Conservation (phyloP, 441 rosid genomes). For the Croton laevigatus region DNA sequence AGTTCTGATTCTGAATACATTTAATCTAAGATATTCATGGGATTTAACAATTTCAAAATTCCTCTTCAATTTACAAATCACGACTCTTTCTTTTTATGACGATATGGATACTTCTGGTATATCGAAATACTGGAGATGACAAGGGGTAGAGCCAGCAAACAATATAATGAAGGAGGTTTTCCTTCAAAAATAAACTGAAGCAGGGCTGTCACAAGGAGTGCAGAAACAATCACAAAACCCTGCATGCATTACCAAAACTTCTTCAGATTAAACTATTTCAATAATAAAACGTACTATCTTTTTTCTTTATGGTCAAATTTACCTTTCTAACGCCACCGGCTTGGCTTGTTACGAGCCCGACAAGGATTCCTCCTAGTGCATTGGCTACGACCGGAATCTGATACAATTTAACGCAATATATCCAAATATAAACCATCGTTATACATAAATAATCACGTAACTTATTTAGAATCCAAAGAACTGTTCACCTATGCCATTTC, state of each 20-base stretch:
- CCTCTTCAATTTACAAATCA: conserved; percentile 16
- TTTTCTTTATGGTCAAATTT: conserved; percentile 11
- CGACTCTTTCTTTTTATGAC: conserved; percentile 65
- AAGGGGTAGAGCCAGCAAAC: conserved; percentile 77
- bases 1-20: neutral
- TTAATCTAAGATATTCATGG: conserved; percentile 4
- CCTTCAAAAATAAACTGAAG: conserved; percentile 93
- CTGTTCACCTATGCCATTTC: neutral
- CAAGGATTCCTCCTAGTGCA: conserved; percentile 95
- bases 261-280: neutral
- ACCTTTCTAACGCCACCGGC: conserved; percentile 99
- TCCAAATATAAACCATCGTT: neutral
- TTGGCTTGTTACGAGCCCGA: conserved; percentile 87
- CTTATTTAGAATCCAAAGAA: neutral
- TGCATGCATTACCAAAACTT: conserved; percentile 29
- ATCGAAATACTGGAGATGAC: conserved; percentile 77
- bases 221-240: conserved; percentile 97
- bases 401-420: conserved; percentile 13
- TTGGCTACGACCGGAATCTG: conserved; percentile 82
- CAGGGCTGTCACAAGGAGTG: conserved; percentile 90
- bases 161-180: conserved; percentile 73
- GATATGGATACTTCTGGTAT: conserved; percentile 87
- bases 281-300: no score
- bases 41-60: neutral
- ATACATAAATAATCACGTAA: neutral